Evolutionary conservation across 257 asterid species (phyloP).

Genomic region (Solanum virginianum): DNA sequence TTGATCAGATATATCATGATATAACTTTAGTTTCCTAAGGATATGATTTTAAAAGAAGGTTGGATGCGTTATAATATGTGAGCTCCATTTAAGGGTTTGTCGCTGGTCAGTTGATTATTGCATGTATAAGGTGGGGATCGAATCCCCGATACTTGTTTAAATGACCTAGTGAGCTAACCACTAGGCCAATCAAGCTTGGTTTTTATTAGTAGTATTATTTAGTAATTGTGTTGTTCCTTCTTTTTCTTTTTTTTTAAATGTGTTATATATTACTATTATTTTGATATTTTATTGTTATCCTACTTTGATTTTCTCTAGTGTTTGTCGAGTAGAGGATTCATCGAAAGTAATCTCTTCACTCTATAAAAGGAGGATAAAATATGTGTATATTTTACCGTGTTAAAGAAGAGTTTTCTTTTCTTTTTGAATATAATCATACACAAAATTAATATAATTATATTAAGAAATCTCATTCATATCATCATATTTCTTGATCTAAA

Average conservation of each 20-base stretch:
- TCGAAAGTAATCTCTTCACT: fast-evolving
- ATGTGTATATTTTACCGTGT: background rate
- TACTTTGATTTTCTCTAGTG: background rate
- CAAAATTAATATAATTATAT: background rate
- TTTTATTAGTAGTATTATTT: background rate
- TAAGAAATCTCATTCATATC: background rate
- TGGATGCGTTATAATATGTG: too few species aligned
- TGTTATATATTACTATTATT: background rate
- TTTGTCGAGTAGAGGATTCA: background rate
- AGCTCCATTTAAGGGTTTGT: too few species aligned
- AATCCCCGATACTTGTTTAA: fast-evolving
- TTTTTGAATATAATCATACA: background rate
- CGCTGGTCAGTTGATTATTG: too few species aligned
- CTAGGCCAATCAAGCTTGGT: too few species aligned
- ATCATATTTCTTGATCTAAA: background rate
- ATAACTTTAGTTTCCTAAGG: background rate
- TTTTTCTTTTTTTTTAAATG: background rate
- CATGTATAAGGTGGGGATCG: too few species aligned
- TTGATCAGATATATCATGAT: background rate
- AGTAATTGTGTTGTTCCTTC: background rate
- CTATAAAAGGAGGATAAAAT: background rate
- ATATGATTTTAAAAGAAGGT: background rate
- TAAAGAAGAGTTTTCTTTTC: background rate
- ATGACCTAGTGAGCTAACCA: too few species aligned
- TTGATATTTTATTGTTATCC: background rate